Conservation (phyloP, 805 yeast genomes). For the Candida dajiaensis region DNA sequence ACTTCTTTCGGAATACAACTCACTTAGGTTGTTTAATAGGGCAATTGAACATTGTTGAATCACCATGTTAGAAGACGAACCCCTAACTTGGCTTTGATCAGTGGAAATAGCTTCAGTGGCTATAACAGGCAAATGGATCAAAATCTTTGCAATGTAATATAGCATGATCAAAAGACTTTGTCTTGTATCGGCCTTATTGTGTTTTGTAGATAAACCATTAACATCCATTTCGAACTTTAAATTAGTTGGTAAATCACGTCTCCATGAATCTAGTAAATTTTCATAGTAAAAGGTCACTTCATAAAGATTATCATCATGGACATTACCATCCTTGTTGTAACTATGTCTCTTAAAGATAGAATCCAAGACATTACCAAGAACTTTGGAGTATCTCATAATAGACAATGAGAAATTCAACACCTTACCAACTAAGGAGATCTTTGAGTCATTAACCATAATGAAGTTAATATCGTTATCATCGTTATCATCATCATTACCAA, state of each 20-base stretch:
- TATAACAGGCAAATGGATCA: constrained; percentile 60
- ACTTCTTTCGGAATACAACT: constrained; percentile 33
- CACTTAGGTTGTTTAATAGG: constrained; percentile 46
- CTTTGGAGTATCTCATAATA: constrained; percentile 63
- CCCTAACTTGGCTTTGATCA: constrained; percentile 20
- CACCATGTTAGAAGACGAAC: constrained; percentile 54
- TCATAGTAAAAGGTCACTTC: constrained; percentile 43
- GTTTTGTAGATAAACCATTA: constrained; percentile 41
- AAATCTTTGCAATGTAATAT: constrained; percentile 56
- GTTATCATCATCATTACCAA: constrained; percentile 36
- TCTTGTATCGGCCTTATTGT: constrained; percentile 27
- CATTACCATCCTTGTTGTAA: constrained; percentile 3
- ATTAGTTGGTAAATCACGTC: constrained; percentile 56
- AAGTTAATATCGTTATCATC: constrained; percentile 46
- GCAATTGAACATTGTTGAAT: constrained; percentile 65
- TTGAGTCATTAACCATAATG: constrained; percentile 52
- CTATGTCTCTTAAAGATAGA: constrained; percentile 55
- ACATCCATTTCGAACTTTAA: constrained; percentile 61
- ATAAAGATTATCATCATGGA: constrained; percentile 14
- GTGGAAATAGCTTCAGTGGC: constrained; percentile 28
- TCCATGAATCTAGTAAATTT: constrained; percentile 73
- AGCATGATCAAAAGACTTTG: constrained; percentile 49
- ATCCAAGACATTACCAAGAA: constrained; percentile 69
- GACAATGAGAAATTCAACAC: constrained; percentile 59
- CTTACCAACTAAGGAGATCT: constrained; percentile 61